phyloP scores from a whole-genome alignment of 768 basidiomycete genomes.

The Phanerochaete carnosa region DNA sequence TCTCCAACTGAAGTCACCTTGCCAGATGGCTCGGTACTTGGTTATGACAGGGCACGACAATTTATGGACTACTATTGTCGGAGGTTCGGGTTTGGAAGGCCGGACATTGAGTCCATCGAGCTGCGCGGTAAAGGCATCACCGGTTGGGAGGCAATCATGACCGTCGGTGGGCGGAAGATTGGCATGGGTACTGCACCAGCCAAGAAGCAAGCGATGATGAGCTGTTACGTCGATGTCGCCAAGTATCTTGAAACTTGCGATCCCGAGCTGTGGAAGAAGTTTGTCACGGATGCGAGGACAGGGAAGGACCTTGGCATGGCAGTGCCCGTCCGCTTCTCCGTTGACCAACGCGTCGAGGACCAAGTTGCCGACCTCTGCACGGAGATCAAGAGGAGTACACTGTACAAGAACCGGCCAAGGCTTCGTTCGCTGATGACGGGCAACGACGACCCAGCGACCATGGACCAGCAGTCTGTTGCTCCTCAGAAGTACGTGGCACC shows the following conservation, averaged over 20 bases:
- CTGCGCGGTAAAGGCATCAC: slow-evolving; percentile 17
- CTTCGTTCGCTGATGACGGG: slow-evolving; percentile 13
- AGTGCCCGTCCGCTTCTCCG: slow-evolving; percentile 62
- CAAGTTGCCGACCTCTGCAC: slow-evolving; percentile 67
- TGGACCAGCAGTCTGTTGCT: neutral
- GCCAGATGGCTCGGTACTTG: slow-evolving; percentile 61
- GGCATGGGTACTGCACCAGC: slow-evolving; percentile 67
- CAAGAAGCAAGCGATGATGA: slow-evolving; percentile 71
- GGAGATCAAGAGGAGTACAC: slow-evolving; percentile 57
- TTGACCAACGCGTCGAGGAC: slow-evolving; percentile 62
- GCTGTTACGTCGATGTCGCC: slow-evolving; percentile 85
- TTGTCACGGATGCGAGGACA: slow-evolving; percentile 53
- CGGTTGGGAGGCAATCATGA: slow-evolving; percentile 72
- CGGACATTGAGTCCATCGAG: slow-evolving; percentile 59
- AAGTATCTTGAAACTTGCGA: slow-evolving; percentile 87
- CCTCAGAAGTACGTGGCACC: slow-evolving; percentile 14
- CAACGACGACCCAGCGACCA: neutral
- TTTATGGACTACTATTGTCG: slow-evolving; percentile 97
- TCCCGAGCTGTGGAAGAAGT: slow-evolving; percentile 72
- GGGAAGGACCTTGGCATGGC: slow-evolving; percentile 72
- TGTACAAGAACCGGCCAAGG: slow-evolving; percentile 66
- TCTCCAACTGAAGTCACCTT: slow-evolving; percentile 33
- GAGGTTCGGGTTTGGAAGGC: slow-evolving; percentile 68
- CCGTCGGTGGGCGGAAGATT: slow-evolving; percentile 74
- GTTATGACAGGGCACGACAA: slow-evolving; percentile 69